Percentiles rank a stretch among this genome's conserved stretches.
These are phyloP conservation scores for Pestalotiopsis sp. DNA, from an alignment of 2,329 filamentous ascomycete species.

Conservation along the genomic window DNA sequence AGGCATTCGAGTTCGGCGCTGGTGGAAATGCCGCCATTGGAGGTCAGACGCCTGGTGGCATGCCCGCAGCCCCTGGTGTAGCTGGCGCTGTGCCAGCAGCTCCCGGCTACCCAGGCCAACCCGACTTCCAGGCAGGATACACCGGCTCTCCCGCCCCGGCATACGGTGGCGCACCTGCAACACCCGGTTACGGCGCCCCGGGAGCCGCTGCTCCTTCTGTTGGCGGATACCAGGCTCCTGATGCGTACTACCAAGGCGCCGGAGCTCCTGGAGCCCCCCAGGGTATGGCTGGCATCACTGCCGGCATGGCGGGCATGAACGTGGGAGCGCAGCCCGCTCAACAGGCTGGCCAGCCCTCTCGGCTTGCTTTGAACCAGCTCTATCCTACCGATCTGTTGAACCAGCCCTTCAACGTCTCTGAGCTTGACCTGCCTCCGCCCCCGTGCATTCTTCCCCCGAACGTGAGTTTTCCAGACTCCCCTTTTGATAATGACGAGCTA, in stretches of 20 bases:
- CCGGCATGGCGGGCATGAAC: constrained; percentile 84
- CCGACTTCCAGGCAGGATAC: constrained; percentile 40
- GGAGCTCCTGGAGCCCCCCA: constrained; percentile 37
- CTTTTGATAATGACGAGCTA: background rate
- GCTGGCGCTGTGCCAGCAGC: constrained; percentile 45
- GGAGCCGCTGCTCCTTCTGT: constrained; percentile 47
- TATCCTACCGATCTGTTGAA: constrained; percentile 90
- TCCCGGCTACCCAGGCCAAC: constrained; percentile 56
- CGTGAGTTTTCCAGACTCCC: constrained; percentile 57
- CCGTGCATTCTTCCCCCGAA: constrained; percentile 89
- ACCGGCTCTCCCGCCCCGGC: constrained; percentile 28
- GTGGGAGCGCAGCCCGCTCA: constrained; percentile 64
- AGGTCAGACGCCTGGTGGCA: constrained; percentile 41
- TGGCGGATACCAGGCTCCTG: constrained; percentile 69
- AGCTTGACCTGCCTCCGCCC: constrained; percentile 89
- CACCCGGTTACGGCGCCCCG: constrained; percentile 43
- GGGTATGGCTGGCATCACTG: constrained; percentile 73
- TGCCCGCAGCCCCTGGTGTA: constrained; percentile 34
- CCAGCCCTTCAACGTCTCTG: constrained; percentile 91
- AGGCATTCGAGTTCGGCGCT: constrained; percentile 89
- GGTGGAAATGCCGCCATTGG: constrained; percentile 75
- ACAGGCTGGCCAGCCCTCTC: constrained; percentile 48
- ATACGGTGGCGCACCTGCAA: constrained; percentile 44
- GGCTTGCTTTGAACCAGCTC: constrained; percentile 76
- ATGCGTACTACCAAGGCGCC: constrained; percentile 65